These are phyloP conservation scores for Penicillium corylophilum DNA, from an alignment of 2,329 filamentous ascomycete genomes.

Conservation along the genomic window DNA sequence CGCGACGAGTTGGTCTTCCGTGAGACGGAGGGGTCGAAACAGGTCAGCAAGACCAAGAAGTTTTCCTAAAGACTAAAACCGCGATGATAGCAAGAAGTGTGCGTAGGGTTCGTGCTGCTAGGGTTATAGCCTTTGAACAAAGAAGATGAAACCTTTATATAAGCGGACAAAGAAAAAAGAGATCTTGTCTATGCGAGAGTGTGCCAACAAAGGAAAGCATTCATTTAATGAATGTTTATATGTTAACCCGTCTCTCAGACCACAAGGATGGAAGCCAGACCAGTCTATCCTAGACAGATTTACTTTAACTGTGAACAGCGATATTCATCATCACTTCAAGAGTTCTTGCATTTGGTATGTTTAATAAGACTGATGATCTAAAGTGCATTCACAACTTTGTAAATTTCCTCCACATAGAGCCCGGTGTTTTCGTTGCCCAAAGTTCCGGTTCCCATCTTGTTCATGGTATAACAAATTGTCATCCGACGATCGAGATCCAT, in stretches of 20 bases:
- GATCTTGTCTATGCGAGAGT: too few species aligned
- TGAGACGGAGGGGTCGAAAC: slow-evolving; percentile 35
- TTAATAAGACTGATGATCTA: too few species aligned
- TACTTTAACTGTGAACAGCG: background rate
- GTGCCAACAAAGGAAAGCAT: too few species aligned
- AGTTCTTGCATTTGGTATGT: background rate
- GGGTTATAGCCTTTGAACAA: too few species aligned
- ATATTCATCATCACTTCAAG: background rate
- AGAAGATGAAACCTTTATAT: too few species aligned
- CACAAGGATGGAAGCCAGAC: background rate
- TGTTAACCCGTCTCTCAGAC: too few species aligned
- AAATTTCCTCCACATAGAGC: slow-evolving; percentile 35
- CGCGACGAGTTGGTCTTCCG: slow-evolving; percentile 48
- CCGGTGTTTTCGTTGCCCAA: slow-evolving; percentile 30
- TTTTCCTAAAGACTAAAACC: slow-evolving; percentile 11
- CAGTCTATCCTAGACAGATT: too few species aligned
- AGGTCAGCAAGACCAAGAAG: slow-evolving; percentile 31
- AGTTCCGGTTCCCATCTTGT: slow-evolving; percentile 40
- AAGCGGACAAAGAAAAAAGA: too few species aligned
- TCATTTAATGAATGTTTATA: too few species aligned
- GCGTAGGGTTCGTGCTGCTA: too few species aligned
- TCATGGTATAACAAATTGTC: slow-evolving; percentile 50
- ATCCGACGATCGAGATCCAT: slow-evolving; percentile 46
- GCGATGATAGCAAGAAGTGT: too few species aligned
- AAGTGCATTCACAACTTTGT: slow-evolving; percentile 21